Percentiles rank a stretch among this genome's conserved stretches.
phyloP scores from a whole-genome alignment of 202 grass and related monocot genomes.

The Setaria italica region DNA sequence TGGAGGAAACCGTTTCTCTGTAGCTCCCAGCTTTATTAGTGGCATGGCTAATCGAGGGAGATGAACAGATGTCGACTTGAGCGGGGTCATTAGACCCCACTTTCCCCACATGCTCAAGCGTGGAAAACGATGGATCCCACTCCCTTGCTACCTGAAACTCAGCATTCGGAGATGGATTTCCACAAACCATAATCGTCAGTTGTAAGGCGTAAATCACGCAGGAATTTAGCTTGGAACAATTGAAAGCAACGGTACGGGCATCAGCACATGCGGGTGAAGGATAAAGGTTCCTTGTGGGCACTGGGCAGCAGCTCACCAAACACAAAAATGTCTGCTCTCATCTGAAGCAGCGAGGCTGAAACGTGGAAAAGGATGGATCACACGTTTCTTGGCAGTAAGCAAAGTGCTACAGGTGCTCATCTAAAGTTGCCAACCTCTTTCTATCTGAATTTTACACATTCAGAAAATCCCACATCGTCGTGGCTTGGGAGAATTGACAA shows the following conservation, averaged over 20 bases:
- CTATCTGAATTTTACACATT: background rate
- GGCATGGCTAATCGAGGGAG: background rate
- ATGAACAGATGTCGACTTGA: background rate
- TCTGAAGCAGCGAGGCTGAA: background rate
- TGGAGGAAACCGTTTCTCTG: constrained; percentile 11
- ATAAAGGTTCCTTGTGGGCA: background rate
- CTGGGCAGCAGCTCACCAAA: background rate
- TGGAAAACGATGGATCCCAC: constrained; percentile 38
- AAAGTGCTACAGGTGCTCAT: background rate
- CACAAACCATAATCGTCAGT: background rate
- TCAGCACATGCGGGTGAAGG: background rate
- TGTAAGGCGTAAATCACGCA: background rate
- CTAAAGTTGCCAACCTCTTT: background rate
- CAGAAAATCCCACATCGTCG: background rate
- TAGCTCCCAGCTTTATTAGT: background rate
- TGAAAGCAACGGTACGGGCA: background rate
- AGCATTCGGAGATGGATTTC: background rate
- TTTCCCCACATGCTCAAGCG: background rate
- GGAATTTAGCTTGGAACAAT: background rate
- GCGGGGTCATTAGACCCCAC: background rate
- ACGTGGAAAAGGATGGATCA: constrained; percentile 35
- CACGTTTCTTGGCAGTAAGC: constrained; percentile 1
- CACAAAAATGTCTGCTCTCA: background rate
- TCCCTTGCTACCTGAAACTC: background rate
- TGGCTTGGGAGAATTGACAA: too few relatives aligned